Evolutionary conservation across 2,329 filamentous ascomycete genomes (phyloP), one percentile per base, ranked within the genome.

Genomic region (Tolypocladium pustulatum): DNA sequence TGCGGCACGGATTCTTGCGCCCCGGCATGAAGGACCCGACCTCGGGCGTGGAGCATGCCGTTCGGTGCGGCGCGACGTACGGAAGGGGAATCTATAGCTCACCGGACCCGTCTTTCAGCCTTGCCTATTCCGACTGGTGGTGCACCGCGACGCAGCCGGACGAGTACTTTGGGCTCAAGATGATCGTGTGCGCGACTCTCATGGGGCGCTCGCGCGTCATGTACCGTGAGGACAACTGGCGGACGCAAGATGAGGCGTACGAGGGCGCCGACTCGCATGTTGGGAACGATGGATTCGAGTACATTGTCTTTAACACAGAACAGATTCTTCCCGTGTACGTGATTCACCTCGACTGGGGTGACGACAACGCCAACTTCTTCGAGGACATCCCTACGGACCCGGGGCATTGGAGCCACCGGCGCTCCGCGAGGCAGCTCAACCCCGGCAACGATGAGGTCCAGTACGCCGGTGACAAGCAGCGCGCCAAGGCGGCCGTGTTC

Each of bases 301-400:
- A 77, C 57, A 69, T 79, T 25, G 72, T 77, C 15, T 77, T 78
- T 61, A 66, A 76, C n/a, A 61, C 67, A 9, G 66, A 69, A 4
- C 74, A 74, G 54, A 76, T 78, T 12, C 64, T 78, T 12, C 76
- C 76, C 0, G 75, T 74, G 55, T 77, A 78, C 57, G 75, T 78
- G 12, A 67, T 78, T 6, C 75, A 79, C 59, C 65, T 78, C 10
- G 76, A 79, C 72, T 72, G 60, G 72, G 73, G 41, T 25, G 22
- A 66, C 54, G 49, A 67, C 49, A 34, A 40, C 38, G 20, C 41
- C 49, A n/a, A 34, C 30, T 58, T 40, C 25, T 54, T 58, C 41
- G 49, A 53, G 15, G 51, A 56, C 32, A 40, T 43, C n/a, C 51
- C 56, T 17, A 63, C 60, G 27, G 41, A 59, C 46, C 46, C 34